phyloP scores from a whole-genome alignment of 2,329 filamentous ascomycete genomes.

The Claviceps purpurea region DNA sequence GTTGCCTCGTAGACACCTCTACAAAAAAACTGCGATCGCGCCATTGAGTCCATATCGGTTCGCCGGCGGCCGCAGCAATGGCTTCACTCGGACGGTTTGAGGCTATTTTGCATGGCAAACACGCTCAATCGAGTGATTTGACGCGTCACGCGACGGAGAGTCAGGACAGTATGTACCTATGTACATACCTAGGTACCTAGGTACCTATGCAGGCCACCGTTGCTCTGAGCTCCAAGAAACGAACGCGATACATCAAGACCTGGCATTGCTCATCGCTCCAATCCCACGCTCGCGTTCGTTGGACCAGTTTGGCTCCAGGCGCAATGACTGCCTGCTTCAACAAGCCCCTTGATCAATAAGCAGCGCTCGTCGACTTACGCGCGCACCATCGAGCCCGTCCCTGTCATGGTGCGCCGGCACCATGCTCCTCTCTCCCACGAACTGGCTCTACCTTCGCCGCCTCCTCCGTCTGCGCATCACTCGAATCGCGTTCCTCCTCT shows the following conservation, averaged over 20 bases:
- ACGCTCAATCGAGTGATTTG: no score
- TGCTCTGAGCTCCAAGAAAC: background rate
- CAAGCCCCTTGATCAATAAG: background rate
- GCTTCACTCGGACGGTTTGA: background rate
- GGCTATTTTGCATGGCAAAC: no score
- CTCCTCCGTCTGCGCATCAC: constrained; percentile 22
- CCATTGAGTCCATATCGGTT: no score
- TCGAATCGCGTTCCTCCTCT: constrained; percentile 21
- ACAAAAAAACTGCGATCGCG: no score
- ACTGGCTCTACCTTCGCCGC: constrained; percentile 23
- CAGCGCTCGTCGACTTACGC: background rate
- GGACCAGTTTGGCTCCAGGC: background rate
- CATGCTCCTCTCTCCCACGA: constrained; percentile 18
- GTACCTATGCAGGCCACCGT: background rate
- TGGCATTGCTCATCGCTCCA: no score
- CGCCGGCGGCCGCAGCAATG: background rate
- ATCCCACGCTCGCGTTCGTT: no score
- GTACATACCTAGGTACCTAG: no score
- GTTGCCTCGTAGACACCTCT: no score
- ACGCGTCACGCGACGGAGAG: no score
- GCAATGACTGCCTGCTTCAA: background rate
- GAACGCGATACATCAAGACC: background rate
- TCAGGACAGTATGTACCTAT: no score
- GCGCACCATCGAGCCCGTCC: no score
- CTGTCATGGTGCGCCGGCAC: constrained; percentile 1